Base-by-base conservation (phyloP, 78 protist species). In the Guillardia theta region DNA sequence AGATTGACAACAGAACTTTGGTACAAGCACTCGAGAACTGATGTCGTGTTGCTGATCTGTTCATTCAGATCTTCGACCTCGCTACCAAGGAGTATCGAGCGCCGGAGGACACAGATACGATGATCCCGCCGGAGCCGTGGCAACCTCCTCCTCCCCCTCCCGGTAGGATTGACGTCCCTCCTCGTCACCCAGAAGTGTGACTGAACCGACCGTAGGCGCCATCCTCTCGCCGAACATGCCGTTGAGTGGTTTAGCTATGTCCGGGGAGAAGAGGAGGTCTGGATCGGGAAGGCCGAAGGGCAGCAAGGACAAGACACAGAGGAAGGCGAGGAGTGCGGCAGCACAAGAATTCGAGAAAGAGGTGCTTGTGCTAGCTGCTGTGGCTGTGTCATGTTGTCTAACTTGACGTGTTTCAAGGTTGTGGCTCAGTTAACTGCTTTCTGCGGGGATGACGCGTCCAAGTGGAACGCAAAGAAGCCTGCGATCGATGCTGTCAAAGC, bases 101-200 rank as follows among this genome's bases (percentile, higher is more conserved):
- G 36, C 83, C 83, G 21, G 83, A 70, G 33, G 45, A 70, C n/a
- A 33, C 83, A 70, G 83, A 70, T 43, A 70, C 83, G n/a, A 70
- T 70, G 83, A 70, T 70, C 83, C 83, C 83, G 9, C 83, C 83
- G 0, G 83, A 70, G 83, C 83, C 83, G n/a, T 70, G 83, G 83
- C 41, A 1, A 4, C 83, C 83, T 22, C 83, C 83, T 6, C 83
- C 33, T 3, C 83, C 83, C 22, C 83, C 83, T 6, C 83, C 83
- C 4, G 83, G 83, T 24, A 43, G 46, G 27, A 30, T 24, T 58
- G 70, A 30, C 70, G 70, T 58, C 70, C 70, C 70, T 58, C 70
- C 70, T 8, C 70, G 39, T 58, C 70, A 8, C 70, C 70, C 70
- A 24, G 1, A 24, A 33, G 83, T 70, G 83, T n/a, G n/a, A n/a